phyloP scores from a whole-genome alignment of 192 early-diverging fungal genomes.

The Gamsiella multidivaricata region DNA sequence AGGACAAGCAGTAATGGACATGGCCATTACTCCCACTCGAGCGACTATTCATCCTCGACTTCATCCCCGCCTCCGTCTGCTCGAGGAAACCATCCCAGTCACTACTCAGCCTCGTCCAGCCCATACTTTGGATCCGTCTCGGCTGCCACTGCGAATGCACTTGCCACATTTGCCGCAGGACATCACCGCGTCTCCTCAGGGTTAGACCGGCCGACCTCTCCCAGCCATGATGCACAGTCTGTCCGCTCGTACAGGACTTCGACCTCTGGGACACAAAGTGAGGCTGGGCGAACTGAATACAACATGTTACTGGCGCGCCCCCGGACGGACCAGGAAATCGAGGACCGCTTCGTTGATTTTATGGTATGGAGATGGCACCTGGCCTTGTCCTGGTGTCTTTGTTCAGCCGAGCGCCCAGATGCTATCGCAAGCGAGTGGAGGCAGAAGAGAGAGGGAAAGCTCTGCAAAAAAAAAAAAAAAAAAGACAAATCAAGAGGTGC shows the following conservation, averaged over 20 bases:
- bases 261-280: constrained; percentile 45
- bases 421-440: no score
- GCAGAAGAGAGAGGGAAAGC: no score
- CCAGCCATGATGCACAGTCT: constrained; percentile 40
- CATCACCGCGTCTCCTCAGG: constrained; percentile 45
- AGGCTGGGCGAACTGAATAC: constrained; percentile 29
- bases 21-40: constrained; percentile 34
- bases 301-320: constrained; percentile 34
- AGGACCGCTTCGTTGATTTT: constrained; percentile 66
- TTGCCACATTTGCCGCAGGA: constrained; percentile 27
- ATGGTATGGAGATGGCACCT: constrained; percentile 47
- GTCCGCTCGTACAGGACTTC: constrained; percentile 44
- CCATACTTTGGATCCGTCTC: constrained; percentile 49
- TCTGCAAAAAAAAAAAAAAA: not conserved
- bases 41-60: constrained; percentile 21
- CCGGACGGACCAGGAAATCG: constrained; percentile 61
- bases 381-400: not conserved
- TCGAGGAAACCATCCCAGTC: constrained; percentile 10
- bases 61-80: constrained; percentile 31
- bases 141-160: constrained; percentile 29
- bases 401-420: no score
- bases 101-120: constrained; percentile 24
- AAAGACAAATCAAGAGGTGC: no score
- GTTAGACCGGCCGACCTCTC: constrained; percentile 39
- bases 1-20: not conserved